Evolutionary conservation across 192 early-diverging fungal genomes (phyloP).

Genomic region (Coemansia sp.): DNA sequence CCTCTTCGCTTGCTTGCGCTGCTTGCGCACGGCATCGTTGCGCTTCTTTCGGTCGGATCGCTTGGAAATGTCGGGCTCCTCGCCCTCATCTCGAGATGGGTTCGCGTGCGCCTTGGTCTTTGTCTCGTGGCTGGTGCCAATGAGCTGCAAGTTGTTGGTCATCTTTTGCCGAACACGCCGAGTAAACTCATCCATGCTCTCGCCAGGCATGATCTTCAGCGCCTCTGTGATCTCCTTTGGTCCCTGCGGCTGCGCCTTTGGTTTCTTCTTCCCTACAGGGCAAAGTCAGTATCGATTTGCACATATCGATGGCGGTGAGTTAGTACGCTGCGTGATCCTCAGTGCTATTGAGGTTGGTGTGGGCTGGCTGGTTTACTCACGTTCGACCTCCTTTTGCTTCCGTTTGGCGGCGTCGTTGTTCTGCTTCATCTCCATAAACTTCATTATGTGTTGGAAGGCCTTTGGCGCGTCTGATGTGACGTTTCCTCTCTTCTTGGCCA

Average conservation of each 20-base stretch:
- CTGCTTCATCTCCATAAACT: constrained; percentile 39
- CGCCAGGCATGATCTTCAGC: constrained; percentile 43
- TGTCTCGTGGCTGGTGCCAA: constrained; percentile 14
- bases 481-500: constrained; percentile 21
- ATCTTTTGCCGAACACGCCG: constrained; percentile 40
- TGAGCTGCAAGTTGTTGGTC: constrained; percentile 35
- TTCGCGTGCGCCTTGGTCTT: constrained; percentile 1
- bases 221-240: constrained; percentile 22
- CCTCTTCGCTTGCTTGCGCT: constrained; percentile 36
- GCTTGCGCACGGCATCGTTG: constrained; percentile 33
- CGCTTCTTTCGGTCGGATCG: constrained; percentile 32
- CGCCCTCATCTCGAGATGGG: constrained; percentile 36
- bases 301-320: not conserved
- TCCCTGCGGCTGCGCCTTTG: not conserved
- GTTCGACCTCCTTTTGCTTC: constrained; percentile 6
- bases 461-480: constrained; percentile 38
- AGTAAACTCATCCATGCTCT: constrained; percentile 40
- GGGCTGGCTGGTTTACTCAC: not conserved
- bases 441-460: constrained; percentile 41
- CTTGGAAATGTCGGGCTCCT: constrained; percentile 19
- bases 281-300: too few relatives aligned
- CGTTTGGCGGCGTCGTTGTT: constrained; percentile 22
- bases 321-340: not conserved
- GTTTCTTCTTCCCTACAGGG: not conserved
- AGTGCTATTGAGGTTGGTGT: not conserved